Evolutionary conservation across 371 early-diverging fungal genomes (phyloP).

Genomic region (Apophysomyces trapeziformis): DNA sequence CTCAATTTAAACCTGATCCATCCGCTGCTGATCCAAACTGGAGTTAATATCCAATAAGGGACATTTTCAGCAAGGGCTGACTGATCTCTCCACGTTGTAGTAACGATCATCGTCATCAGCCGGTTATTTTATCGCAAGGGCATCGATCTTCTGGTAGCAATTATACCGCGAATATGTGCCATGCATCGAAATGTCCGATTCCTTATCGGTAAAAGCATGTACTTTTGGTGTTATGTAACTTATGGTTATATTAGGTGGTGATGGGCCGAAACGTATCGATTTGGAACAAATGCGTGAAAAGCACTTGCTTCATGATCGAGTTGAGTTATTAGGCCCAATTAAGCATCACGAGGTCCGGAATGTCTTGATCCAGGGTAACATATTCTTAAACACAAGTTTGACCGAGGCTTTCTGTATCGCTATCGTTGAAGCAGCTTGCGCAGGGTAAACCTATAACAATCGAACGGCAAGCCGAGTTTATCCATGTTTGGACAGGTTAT

Average conservation of each 20-base stretch:
- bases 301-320: slow-evolving; percentile 91
- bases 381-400: slow-evolving; percentile 98
- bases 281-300: slow-evolving; percentile 98
- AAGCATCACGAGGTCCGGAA: slow-evolving; percentile 86
- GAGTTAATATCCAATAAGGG: slow-evolving; percentile 49
- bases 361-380: slow-evolving; percentile 93
- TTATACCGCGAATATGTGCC: slow-evolving; percentile 95
- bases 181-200: slow-evolving; percentile 85
- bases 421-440: slow-evolving; percentile 98
- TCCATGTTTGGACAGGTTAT: slow-evolving; percentile 59
- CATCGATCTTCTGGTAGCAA: slow-evolving; percentile 89
- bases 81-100: slow-evolving; percentile 36
- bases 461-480: not conserved
- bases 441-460: slow-evolving; percentile 65
- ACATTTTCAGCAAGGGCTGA: not conserved
- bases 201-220: slow-evolving; percentile 73
- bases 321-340: slow-evolving; percentile 91
- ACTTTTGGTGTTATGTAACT: not conserved
- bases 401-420: slow-evolving; percentile 99
- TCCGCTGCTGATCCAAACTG: slow-evolving; percentile 75
- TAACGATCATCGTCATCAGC: slow-evolving; percentile 93
- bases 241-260: slow-evolving; percentile 71
- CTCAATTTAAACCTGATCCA: slow-evolving; percentile 89
- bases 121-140: slow-evolving; percentile 98
- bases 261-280: slow-evolving; percentile 96